Evolutionary conservation across 768 basidiomycete species (phyloP), one percentile per base, ranked within the genome.

Genomic region (Trametes elegans): DNA sequence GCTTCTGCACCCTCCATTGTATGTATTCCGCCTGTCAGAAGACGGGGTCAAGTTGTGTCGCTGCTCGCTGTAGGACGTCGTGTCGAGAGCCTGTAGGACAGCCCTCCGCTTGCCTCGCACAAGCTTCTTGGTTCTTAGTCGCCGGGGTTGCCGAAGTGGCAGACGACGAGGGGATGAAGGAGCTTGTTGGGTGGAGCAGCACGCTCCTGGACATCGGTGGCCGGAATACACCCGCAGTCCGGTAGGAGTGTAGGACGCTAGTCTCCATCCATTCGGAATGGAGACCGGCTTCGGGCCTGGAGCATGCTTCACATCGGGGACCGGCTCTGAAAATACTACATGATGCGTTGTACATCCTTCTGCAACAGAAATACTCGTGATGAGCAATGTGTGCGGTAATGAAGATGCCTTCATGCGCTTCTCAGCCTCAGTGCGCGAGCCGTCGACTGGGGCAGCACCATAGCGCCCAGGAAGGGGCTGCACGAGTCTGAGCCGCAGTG

Each of bases 391-490:
- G 42, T 24, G 23, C 51, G 51, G 51, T 27, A 44, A 53, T 53
- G 16, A 53, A 53, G 42, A 34, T 38, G 34, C 41, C 42, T 53
- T 43, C 18, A 23, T 16, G 24, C 31, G 18, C 42, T 42, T 27
- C 51, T 42, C 24, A 21, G 19, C 35, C 27, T 49, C 36, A 31
- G 28, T 9, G 32, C 42, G 50, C 41, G 50, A 44, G 19, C n/a
- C 42, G 11, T 29, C 7, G 5, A 14, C 11, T 6, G 16, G 21
- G 34, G 42, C 32, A 16, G 26, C n/a, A n/a, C 36, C 42, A 53
- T 53, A 43, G 38, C 51, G 51, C 51, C 42, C 34, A 27, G 13
- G 51, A 53, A 53, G 42, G 4, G 11, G 4, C 28, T 13, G n/a
- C 51, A 34, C 32, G 49, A 28, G n/a, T n/a, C n/a, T n/a, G n/a